phyloP scores from a whole-genome alignment of 2,329 filamentous ascomycete genomes.

The Claviceps lovelessii region DNA sequence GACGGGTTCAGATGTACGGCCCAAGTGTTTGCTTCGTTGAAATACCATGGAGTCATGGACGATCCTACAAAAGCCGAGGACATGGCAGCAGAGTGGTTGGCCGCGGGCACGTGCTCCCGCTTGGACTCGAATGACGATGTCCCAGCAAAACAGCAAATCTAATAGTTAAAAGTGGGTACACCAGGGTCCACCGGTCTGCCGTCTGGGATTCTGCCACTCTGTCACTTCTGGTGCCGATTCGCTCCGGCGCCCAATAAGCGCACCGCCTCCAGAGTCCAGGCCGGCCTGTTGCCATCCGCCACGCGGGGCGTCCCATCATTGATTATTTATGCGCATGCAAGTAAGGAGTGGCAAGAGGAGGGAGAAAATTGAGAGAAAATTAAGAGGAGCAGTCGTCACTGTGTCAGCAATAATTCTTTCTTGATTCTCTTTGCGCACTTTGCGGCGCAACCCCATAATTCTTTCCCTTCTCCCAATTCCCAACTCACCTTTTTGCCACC shows the following conservation, averaged over 20 bases:
- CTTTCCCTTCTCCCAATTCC: not conserved
- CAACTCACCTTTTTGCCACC: not conserved
- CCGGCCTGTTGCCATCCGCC: not conserved
- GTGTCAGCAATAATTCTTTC: not conserved
- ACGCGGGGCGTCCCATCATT: not conserved
- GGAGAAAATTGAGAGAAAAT: not conserved
- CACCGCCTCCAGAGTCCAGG: not conserved
- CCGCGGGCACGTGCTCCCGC: too few relatives aligned
- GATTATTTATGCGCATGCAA: not conserved
- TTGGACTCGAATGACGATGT: not conserved
- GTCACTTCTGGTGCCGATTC: not conserved
- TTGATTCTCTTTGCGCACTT: not conserved
- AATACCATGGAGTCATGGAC: too few relatives aligned
- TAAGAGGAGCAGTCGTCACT: not conserved
- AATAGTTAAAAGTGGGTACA: too few relatives aligned
- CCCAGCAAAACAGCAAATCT: not conserved
- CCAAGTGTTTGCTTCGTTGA: not conserved
- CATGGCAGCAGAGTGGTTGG: too few relatives aligned
- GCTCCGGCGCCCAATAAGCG: not conserved
- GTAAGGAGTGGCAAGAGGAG: not conserved
- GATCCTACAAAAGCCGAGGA: too few relatives aligned
- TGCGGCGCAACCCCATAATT: not conserved
- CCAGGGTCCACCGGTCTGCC: too few relatives aligned
- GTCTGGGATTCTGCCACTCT: too few relatives aligned
- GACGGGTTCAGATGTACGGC: too few relatives aligned